Conservation (phyloP, 1,284 basidiomycete species). For the Fomitopsis betulina region DNA sequence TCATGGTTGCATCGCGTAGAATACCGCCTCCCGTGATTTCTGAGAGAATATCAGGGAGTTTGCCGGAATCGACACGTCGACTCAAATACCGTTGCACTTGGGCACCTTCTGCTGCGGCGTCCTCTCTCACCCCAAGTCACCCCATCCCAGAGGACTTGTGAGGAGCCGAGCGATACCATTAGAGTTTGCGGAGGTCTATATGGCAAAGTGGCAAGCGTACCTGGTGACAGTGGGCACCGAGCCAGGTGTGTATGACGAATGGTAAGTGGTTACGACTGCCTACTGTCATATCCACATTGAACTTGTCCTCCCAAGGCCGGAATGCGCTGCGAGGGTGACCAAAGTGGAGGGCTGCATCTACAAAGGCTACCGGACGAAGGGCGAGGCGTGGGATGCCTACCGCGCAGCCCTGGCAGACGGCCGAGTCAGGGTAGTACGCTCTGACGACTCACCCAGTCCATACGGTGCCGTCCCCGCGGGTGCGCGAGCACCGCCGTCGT, state of each 20-base stretch:
- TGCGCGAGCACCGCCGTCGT: not conserved
- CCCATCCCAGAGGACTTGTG: not conserved
- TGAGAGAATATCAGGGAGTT: not conserved
- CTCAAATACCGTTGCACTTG: not conserved
- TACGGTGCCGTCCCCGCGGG: constrained; percentile 1
- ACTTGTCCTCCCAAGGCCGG: constrained; percentile 32
- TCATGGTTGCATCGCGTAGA: not conserved
- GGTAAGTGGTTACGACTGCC: constrained; percentile 31
- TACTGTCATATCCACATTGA: not conserved
- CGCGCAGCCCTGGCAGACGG: constrained; percentile 26
- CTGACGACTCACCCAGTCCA: not conserved
- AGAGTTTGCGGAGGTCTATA: constrained; percentile 12
- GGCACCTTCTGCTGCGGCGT: not conserved
- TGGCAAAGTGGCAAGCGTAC: constrained; percentile 40
- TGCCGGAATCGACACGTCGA: not conserved
- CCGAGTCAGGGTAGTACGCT: constrained; percentile 12
- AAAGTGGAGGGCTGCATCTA: constrained; percentile 37
- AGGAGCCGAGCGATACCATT: not conserved
- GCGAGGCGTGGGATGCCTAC: constrained; percentile 40
- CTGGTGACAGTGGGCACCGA: constrained; percentile 40
- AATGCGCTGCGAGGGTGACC: constrained; percentile 35
- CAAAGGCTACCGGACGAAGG: constrained; percentile 37
- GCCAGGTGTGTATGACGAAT: constrained; percentile 42
- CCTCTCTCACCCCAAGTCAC: not conserved
- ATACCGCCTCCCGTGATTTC: not conserved